phyloP scores from a whole-genome alignment of 2,329 filamentous ascomycete genomes.

The Penicillium sp. region DNA sequence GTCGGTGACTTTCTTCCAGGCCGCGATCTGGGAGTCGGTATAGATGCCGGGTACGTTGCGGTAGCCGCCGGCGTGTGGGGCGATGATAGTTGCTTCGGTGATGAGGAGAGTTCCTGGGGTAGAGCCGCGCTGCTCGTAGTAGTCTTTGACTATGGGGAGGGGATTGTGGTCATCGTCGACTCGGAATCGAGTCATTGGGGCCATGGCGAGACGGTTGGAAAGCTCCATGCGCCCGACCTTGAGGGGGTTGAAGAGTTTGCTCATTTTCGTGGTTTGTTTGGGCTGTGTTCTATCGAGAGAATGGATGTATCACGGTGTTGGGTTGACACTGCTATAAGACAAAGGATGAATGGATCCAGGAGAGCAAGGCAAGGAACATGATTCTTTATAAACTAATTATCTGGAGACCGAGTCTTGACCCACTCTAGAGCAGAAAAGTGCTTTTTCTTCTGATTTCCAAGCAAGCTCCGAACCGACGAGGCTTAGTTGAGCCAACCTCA shows the following conservation, averaged over 20 bases:
- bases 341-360: too few species aligned
- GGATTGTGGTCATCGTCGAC: constrained; percentile 55
- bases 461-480: background rate
- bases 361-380: too few species aligned
- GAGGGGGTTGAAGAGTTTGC: constrained; percentile 44
- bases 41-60: constrained; percentile 63
- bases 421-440: too few species aligned
- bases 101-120: constrained; percentile 62
- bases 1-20: constrained; percentile 65
- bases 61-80: constrained; percentile 49
- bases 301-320: too few species aligned
- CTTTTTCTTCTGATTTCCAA: background rate
- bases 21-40: constrained; percentile 59
- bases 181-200: constrained; percentile 62
- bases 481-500: too few species aligned
- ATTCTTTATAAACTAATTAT: too few species aligned
- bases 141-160: constrained; percentile 49
- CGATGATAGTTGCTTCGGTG: constrained; percentile 61
- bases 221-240: constrained; percentile 47
- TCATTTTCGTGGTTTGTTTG: constrained; percentile 18
- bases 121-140: constrained; percentile 59
- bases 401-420: too few species aligned
- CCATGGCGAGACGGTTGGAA: constrained; percentile 57
- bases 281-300: background rate
- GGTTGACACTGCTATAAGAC: too few species aligned